A percentile compares a stretch with the other conserved stretches of the same genome.
These are phyloP conservation scores for Glaciozyma antarctica DNA, from an alignment of 768 basidiomycete genomes.

Conservation along the genomic window DNA sequence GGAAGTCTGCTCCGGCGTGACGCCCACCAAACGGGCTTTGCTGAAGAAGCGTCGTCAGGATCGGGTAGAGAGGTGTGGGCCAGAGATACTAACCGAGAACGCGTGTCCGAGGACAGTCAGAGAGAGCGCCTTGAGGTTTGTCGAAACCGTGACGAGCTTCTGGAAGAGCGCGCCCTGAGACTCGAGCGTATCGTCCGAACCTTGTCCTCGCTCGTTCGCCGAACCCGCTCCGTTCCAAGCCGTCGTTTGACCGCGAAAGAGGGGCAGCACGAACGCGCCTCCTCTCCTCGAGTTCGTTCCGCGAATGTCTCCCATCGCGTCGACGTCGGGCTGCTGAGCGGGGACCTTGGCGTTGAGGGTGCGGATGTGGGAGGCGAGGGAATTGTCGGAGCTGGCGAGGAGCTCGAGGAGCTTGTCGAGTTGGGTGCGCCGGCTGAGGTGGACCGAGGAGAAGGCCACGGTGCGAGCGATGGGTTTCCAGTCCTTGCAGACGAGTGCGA, in stretches of 20 bases:
- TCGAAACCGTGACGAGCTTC: not conserved
- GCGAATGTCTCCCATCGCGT: not conserved
- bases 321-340: not conserved
- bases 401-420: conserved; percentile 2
- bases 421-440: not conserved
- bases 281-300: not conserved
- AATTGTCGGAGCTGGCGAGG: not conserved
- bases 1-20: not conserved
- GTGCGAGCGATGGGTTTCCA: conserved; percentile 2
- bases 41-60: not conserved
- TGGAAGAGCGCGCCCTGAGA: not conserved
- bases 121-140: not conserved
- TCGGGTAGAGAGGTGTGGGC: no score
- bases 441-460: not conserved
- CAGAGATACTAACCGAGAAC: not conserved
- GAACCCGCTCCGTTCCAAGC: no score
- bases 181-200: not conserved
- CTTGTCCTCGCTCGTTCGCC: not conserved
- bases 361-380: not conserved
- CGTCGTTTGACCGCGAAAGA: not conserved
- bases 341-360: not conserved
- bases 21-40: not conserved
- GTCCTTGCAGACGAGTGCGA: conserved; percentile 4
- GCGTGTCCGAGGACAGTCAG: not conserved
- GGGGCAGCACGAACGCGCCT: not conserved